Conservation (phyloP, 257 asterid genomes). For the Solanum acaule region DNA sequence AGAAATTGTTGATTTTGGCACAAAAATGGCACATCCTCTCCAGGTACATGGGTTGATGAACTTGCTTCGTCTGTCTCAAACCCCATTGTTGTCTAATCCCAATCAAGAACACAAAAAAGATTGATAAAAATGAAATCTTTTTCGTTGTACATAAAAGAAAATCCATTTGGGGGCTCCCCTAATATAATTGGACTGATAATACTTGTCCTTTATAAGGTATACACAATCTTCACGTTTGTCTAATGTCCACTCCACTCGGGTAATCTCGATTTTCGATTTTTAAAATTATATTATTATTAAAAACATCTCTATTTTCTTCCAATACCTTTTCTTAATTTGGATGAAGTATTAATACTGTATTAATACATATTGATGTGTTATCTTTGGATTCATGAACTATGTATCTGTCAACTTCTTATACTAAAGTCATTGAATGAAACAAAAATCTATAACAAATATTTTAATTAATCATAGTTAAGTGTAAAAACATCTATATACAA, state of each 20-base stretch:
- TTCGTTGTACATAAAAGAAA: neutral
- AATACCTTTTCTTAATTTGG: neutral
- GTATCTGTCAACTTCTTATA: neutral
- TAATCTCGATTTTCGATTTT: neutral
- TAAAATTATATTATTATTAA: neutral
- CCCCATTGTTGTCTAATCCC: neutral
- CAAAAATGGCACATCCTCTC: constrained; percentile 63
- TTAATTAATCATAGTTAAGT: neutral
- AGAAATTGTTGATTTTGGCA: neutral
- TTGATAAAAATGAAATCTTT: neutral
- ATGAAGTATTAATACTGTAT: neutral
- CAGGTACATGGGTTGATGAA: constrained; percentile 42
- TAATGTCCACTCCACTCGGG: neutral
- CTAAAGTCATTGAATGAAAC: neutral
- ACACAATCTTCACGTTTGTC: neutral
- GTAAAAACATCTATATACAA: neutral
- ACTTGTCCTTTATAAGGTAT: neutral
- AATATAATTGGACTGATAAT: neutral
- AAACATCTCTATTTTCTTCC: neutral
- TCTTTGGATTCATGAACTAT: neutral
- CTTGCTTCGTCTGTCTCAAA: constrained; percentile 24
- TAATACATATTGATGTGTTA: neutral
- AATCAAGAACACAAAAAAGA: neutral
- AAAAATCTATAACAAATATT: neutral
- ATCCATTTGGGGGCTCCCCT: neutral